A percentile compares a stretch with the other conserved stretches of the same genome.
These are phyloP conservation scores for Coix lacrymajobi DNA, from an alignment of 176 grass and related monocot genomes.

Conservation along the genomic window DNA sequence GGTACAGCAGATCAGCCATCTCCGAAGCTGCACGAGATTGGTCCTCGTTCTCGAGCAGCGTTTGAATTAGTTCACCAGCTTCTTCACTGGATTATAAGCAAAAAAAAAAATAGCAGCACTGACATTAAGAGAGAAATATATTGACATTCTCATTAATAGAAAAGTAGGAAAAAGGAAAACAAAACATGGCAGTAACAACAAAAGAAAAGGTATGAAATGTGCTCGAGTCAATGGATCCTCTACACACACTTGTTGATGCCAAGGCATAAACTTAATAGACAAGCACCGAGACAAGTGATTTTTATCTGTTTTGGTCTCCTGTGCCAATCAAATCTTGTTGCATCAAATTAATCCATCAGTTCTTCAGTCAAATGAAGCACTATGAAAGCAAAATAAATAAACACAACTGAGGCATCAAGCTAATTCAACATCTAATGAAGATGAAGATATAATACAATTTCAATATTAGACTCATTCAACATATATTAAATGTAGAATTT, in stretches of 20 bases:
- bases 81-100: conserved; percentile 53
- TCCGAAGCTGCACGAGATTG: conserved; percentile 49
- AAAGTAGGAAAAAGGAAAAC: not conserved
- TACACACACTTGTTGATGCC: not conserved
- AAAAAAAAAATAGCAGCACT: not conserved
- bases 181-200: not conserved
- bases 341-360: not conserved
- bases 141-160: not conserved
- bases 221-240: not conserved
- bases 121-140: not conserved
- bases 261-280: not conserved
- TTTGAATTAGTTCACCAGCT: conserved; percentile 68
- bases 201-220: not conserved
- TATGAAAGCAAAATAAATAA: not conserved
- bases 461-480: not conserved
- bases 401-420: not conserved
- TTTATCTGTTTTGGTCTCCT: not conserved
- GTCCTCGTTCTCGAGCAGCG: conserved; percentile 69
- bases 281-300: not conserved
- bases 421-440: not conserved
- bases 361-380: not conserved
- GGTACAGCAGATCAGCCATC: conserved; percentile 91
- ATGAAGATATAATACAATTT: not conserved
- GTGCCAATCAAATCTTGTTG: not conserved
- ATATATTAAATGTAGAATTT: not conserved